phyloP scores from a whole-genome alignment of 306 rosid species.

The Quercus gilva region DNA sequence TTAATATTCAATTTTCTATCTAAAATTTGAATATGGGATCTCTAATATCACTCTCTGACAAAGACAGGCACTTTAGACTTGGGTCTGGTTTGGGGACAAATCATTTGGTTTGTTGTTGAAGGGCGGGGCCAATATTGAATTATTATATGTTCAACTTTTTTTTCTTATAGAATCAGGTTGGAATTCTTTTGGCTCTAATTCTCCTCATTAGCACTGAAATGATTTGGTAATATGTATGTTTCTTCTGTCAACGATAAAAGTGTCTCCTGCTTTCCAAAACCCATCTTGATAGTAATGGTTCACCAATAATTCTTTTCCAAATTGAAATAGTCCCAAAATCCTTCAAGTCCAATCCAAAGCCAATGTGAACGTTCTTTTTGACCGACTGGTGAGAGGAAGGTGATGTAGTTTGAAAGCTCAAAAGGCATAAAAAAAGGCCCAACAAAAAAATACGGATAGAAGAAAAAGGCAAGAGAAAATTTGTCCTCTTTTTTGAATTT shows the following conservation, averaged over 20 bases:
- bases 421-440: slow-evolving; percentile 9
- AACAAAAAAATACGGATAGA: slow-evolving; percentile 5
- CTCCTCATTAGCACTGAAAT: neutral
- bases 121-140: slow-evolving; percentile 10
- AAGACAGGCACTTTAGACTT: slow-evolving; percentile 24
- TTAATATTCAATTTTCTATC: slow-evolving; percentile 16
- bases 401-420: slow-evolving; percentile 21
- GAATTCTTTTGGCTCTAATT: neutral
- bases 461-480: slow-evolving; percentile 10
- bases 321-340: slow-evolving; percentile 27
- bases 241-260: slow-evolving; percentile 5
- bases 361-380: slow-evolving; percentile 44
- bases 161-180: neutral
- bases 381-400: slow-evolving; percentile 36
- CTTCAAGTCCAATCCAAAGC: slow-evolving; percentile 38
- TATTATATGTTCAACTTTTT: neutral
- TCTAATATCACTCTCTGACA: slow-evolving; percentile 35
- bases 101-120: slow-evolving; percentile 28
- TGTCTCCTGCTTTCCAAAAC: slow-evolving; percentile 11
- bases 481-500: slow-evolving; percentile 16
- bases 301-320: neutral
- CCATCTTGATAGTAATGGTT: neutral
- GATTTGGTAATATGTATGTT: neutral
- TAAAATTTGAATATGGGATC: slow-evolving; percentile 19
- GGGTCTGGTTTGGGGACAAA: slow-evolving; percentile 15